A percentile compares a stretch with the other conserved stretches of the same genome.
phyloP scores from a whole-genome alignment of 75 land plant genomes.

The Pinus albicaulis region DNA sequence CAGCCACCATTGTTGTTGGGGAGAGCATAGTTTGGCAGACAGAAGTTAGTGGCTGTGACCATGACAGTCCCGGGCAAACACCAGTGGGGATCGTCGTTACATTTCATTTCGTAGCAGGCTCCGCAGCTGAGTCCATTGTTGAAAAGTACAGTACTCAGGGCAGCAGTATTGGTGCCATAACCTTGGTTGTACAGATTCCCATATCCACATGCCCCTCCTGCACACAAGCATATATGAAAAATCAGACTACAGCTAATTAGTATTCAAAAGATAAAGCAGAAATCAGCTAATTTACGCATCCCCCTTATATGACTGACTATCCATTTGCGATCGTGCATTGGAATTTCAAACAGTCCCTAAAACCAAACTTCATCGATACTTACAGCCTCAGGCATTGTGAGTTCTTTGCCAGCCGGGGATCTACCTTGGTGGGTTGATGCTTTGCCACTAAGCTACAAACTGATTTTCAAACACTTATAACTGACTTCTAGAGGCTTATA shows the following conservation, averaged over 20 bases:
- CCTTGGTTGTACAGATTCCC: not conserved
- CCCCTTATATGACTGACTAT: too few species aligned
- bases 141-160: not conserved
- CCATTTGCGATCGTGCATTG: not conserved
- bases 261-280: too few species aligned
- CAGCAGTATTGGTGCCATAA: not conserved
- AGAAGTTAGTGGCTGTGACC: constrained; percentile 23
- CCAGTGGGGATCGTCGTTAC: constrained; percentile 18
- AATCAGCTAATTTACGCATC: not conserved
- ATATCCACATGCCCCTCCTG: constrained; percentile 3
- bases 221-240: not conserved
- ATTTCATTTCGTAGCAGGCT: not conserved
- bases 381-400: too few species aligned
- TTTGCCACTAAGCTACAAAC: too few species aligned
- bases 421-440: too few species aligned
- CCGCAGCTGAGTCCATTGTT: not conserved
- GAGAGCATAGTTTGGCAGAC: constrained; percentile 10
- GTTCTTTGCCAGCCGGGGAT: too few species aligned
- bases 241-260: too few species aligned
- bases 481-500: too few species aligned
- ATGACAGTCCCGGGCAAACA: constrained; percentile 3
- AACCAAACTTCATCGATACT: too few species aligned
- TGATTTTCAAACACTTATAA: too few species aligned
- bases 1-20: constrained; percentile 11
- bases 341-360: too few species aligned